Evolutionary conservation across 371 early-diverging fungal species (phyloP).

Genomic region (Circinella umbellata): DNA sequence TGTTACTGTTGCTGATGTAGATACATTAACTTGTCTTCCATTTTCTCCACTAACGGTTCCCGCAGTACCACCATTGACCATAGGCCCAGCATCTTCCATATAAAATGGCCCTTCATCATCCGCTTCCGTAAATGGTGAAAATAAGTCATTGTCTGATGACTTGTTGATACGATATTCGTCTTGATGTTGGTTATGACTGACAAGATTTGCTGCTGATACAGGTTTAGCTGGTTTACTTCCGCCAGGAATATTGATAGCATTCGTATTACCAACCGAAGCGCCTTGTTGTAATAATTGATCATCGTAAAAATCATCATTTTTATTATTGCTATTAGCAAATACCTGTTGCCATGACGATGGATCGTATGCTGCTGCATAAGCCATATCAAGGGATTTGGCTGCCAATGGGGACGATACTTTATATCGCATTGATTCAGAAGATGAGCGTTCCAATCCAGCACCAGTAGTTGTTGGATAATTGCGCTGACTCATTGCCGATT

Average conservation of each 20-base stretch:
- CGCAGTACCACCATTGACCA: slow-evolving; percentile 3
- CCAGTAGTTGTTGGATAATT: slow-evolving; percentile 9
- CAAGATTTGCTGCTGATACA: neutral
- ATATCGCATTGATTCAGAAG: slow-evolving; percentile 21
- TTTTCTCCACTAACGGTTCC: slow-evolving; percentile 2
- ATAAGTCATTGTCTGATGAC: slow-evolving; percentile 28
- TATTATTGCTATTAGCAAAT: neutral
- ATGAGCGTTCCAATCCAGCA: slow-evolving; percentile 18
- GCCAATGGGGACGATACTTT: slow-evolving; percentile 1
- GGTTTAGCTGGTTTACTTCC: slow-evolving; percentile 13
- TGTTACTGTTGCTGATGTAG: neutral
- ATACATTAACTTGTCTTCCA: neutral
- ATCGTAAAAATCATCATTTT: neutral
- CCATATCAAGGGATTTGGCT: slow-evolving; percentile 10
- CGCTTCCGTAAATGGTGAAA: slow-evolving; percentile 30
- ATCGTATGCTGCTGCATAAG: slow-evolving; percentile 15
- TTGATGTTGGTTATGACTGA: neutral
- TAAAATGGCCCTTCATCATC: slow-evolving; percentile 46
- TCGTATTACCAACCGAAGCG: slow-evolving; percentile 2
- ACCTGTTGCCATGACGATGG: neutral
- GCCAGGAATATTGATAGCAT: slow-evolving; percentile 30
- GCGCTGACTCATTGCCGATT: neutral
- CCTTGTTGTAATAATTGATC: neutral
- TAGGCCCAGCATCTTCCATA: slow-evolving; percentile 42
- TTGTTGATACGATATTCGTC: slow-evolving; percentile 20